A percentile compares a stretch with the other conserved stretches of the same genome.
Conservation (phyloP, 768 basidiomycete genomes). For the Naganishia onofrii region DNA sequence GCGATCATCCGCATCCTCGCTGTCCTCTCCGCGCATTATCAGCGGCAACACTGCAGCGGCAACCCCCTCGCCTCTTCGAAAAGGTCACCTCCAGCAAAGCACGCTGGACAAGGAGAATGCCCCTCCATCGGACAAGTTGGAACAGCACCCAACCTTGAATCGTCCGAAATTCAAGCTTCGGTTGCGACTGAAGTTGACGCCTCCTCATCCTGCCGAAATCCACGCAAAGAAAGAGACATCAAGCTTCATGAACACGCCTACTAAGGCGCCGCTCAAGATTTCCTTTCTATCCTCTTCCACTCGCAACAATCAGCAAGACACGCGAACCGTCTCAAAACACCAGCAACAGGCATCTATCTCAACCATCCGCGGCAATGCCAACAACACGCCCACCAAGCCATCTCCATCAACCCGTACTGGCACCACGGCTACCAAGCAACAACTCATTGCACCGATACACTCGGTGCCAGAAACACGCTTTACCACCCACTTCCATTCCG, state of each 20-base stretch:
- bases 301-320: slow-evolving; percentile 15
- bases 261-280: slow-evolving; percentile 17
- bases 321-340: background rate
- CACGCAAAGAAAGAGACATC: slow-evolving; percentile 3
- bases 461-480: background rate
- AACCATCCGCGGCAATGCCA: background rate
- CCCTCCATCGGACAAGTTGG: background rate
- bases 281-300: background rate
- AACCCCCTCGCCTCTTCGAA: background rate
- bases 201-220: slow-evolving; percentile 38
- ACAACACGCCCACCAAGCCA: background rate
- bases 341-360: slow-evolving; percentile 19
- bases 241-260: background rate
- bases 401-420: background rate
- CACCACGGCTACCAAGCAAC: background rate
- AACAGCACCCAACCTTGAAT: slow-evolving; percentile 33
- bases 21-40: background rate
- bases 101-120: slow-evolving; percentile 5
- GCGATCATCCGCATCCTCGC: background rate
- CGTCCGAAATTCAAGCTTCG: slow-evolving; percentile 48
- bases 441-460: background rate
- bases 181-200: slow-evolving; percentile 46
- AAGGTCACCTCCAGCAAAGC: background rate
- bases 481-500: slow-evolving; percentile 17
- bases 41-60: too few species aligned